Percentiles rank a stretch among this genome's conserved stretches.
Conservation (phyloP, 2,329 filamentous ascomycete species). For the Fusarium verticillioides region DNA sequence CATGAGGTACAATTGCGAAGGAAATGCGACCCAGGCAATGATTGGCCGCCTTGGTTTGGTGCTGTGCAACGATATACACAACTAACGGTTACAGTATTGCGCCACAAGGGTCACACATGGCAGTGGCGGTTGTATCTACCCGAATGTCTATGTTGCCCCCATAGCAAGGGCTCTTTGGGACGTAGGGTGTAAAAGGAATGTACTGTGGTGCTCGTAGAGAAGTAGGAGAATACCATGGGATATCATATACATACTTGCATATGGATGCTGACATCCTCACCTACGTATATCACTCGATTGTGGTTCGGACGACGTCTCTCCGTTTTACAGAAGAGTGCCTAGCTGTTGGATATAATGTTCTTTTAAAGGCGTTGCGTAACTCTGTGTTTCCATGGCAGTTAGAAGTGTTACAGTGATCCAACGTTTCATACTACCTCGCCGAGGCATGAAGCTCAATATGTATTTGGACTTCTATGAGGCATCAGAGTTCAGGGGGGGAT, state of each 20-base stretch:
- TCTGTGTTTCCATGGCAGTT: slow-evolving; percentile 17
- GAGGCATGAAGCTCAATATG: neutral
- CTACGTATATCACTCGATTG: neutral
- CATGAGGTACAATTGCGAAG: neutral
- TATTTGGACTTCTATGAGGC: neutral
- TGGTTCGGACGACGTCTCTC: neutral
- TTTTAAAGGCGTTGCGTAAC: slow-evolving; percentile 11
- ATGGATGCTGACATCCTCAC: neutral
- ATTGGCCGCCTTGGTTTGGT: neutral
- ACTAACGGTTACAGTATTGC: slow-evolving; percentile 2
- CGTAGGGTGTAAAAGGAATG: neutral
- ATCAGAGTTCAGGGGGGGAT: neutral
- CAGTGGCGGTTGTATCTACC: neutral
- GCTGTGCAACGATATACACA: slow-evolving; percentile 3
- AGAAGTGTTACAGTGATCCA: slow-evolving; percentile 12
- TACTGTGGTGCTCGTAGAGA: too few species aligned
- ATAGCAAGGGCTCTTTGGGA: neutral
- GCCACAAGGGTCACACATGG: slow-evolving; percentile 16
- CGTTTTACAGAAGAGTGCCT: slow-evolving; percentile 3
- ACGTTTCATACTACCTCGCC: slow-evolving; percentile 22
- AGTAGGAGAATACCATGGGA: neutral
- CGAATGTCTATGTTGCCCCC: neutral
- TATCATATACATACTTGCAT: neutral
- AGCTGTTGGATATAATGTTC: neutral
- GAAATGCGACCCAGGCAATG: neutral